Evolutionary conservation across 1,284 basidiomycete species (phyloP), one percentile per base, ranked within the genome.

Genomic region (Bondarzewia mesenterica): DNA sequence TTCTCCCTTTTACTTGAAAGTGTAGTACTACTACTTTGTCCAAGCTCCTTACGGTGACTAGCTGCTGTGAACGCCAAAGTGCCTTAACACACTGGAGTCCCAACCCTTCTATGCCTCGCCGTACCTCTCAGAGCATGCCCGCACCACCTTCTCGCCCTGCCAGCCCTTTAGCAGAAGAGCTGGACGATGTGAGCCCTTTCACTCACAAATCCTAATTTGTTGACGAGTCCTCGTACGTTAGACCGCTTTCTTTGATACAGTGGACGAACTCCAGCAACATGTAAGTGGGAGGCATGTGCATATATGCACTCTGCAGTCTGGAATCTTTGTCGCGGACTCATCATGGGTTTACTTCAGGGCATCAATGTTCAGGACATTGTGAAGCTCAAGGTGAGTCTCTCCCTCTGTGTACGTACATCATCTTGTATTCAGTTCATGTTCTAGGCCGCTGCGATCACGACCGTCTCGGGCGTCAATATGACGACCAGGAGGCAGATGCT

Each of bases 291-390:
- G 44, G n/a, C n/a, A n/a, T n/a, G n/a, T n/a, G n/a, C n/a, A n/a
- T n/a, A n/a, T n/a, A n/a, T n/a, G n/a, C n/a, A n/a, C n/a, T 39
- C 25, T 8, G 26, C 15, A 8, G 26, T 35, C 16, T 23, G 23
- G 2, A 43, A 18, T 32, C 5, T 32, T 4, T 32, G 29, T 7
- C 29, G 4, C 5, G 10, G 29, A 32, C 35, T 44, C 43, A 47
- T 47, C 8, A 2, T 18, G 50, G 25, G 21, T 4, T 38, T 23
- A 42, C 43, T 18, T 35, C 56, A 94, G 89, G 92, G 93, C 18
- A 94, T 95, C 64, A 95, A 94, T 55, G 84, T 93, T 26, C 89
- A 93, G 69, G 93, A 96, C 62, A 94, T 96, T 49, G 64, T 85
- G 50, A 96, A 96, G 67, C 80, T 96, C 55, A 95, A 95, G 71